phyloP scores from a whole-genome alignment of 768 basidiomycete genomes.

The Botryobasidium botryosum region DNA sequence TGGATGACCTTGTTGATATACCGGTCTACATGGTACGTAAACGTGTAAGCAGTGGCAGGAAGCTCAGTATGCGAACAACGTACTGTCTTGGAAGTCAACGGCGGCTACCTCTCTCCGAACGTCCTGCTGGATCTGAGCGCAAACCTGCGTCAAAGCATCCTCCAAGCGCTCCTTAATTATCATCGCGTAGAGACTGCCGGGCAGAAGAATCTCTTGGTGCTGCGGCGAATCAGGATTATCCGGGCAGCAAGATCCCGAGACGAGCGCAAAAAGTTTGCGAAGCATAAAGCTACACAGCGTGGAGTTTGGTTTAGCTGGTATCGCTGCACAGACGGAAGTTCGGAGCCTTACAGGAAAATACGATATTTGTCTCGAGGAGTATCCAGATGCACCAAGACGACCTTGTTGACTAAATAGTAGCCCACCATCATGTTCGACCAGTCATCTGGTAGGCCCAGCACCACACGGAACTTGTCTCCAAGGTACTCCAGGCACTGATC shows the following conservation, averaged over 20 bases:
- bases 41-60: not conserved
- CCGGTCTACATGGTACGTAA: slow-evolving; percentile 31
- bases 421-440: slow-evolving; percentile 76
- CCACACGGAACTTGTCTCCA: slow-evolving; percentile 91
- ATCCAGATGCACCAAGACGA: slow-evolving; percentile 80
- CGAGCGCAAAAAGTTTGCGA: slow-evolving; percentile 80
- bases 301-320: not conserved
- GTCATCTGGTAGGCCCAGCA: slow-evolving; percentile 81
- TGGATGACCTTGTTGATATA: slow-evolving; percentile 63
- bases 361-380: slow-evolving; percentile 85
- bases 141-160: slow-evolving; percentile 45
- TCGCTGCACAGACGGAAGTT: not conserved
- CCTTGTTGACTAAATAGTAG: slow-evolving; percentile 61
- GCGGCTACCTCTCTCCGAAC: slow-evolving; percentile 51
- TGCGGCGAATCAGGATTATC: slow-evolving; percentile 99
- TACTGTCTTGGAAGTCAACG: slow-evolving; percentile 83
- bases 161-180: slow-evolving; percentile 96
- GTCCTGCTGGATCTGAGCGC: slow-evolving; percentile 52
- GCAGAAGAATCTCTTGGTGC: slow-evolving; percentile 92
- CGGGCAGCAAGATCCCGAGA: slow-evolving; percentile 74
- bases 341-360: slow-evolving; percentile 77
- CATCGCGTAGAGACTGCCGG: slow-evolving; percentile 85
- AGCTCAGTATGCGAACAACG: slow-evolving; percentile 18
- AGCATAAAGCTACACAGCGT: slow-evolving; percentile 68
- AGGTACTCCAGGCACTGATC: slow-evolving; percentile 88